Percentiles rank a stretch among this genome's conserved stretches.
phyloP scores from a whole-genome alignment of 768 basidiomycete genomes.

The Leucosporidium creatinivorum region DNA sequence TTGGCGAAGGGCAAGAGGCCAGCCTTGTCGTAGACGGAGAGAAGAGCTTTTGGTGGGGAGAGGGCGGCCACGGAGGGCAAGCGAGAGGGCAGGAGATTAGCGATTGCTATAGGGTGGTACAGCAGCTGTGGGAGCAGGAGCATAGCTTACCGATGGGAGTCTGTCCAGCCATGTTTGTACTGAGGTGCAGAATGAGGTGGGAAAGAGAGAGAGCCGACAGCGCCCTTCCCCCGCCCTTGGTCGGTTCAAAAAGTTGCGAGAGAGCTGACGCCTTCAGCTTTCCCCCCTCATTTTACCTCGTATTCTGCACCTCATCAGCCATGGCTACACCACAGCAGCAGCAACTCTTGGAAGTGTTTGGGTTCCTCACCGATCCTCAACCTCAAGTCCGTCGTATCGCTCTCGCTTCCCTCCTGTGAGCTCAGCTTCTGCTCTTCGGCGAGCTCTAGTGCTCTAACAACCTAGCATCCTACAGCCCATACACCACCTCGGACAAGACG shows the following conservation, averaged over 20 bases:
- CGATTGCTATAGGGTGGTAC: not conserved
- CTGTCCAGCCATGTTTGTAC: not conserved
- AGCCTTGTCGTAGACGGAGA: conserved; percentile 95
- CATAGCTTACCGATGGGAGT: too few species aligned
- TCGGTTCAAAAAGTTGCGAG: too few species aligned
- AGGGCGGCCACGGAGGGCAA: not conserved
- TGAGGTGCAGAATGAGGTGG: not conserved
- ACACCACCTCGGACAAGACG: conserved; percentile 53
- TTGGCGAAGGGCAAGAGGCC: conserved; percentile 79
- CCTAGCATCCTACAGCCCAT: conserved; percentile 57
- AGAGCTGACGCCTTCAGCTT: too few species aligned
- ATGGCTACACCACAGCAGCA: too few species aligned
- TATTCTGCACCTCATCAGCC: too few species aligned
- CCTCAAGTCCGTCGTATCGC: conserved; percentile 82
- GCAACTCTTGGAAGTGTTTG: conserved; percentile 56
- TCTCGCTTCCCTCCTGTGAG: conserved; percentile 62
- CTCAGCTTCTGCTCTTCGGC: conserved; percentile 54
- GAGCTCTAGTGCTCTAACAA: conserved; percentile 44
- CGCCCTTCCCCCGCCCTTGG: too few species aligned
- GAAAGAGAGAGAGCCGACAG: too few species aligned
- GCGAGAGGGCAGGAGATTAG: not conserved
- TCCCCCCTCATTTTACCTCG: too few species aligned
- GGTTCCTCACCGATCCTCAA: conserved; percentile 77
- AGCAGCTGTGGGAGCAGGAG: not conserved
- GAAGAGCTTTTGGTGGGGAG: conserved; percentile 51